These are phyloP conservation scores for Friedmanniomyces endolithicus DNA, from an alignment of 495 filamentous ascomycete genomes.

Conservation along the genomic window DNA sequence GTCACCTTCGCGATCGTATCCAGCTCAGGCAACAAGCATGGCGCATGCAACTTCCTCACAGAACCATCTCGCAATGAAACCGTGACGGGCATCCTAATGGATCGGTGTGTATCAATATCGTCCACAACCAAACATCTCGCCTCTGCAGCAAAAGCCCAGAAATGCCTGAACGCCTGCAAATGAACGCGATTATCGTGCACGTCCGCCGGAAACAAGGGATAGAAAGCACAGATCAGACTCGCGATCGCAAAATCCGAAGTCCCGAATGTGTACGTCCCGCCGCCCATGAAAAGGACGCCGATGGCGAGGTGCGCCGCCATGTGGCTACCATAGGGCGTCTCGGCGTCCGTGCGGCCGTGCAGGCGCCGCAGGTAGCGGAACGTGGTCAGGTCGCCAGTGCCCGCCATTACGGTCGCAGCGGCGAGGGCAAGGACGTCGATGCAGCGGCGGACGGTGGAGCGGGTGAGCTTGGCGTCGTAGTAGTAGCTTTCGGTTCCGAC, in stretches of 20 bases:
- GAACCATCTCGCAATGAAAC: slow-evolving; percentile 41
- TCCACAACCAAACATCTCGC: slow-evolving; percentile 74
- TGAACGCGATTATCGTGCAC: slow-evolving; percentile 90
- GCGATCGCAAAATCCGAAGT: slow-evolving; percentile 81
- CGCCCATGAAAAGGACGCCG: slow-evolving; percentile 80
- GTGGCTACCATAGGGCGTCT: slow-evolving; percentile 85
- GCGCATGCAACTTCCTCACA: slow-evolving; percentile 30
- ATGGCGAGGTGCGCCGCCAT: slow-evolving; percentile 86
- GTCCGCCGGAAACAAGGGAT: slow-evolving; percentile 77
- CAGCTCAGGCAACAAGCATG: slow-evolving; percentile 76
- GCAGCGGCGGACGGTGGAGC: slow-evolving; percentile 75
- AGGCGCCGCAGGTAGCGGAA: slow-evolving; percentile 79
- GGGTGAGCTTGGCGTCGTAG: slow-evolving; percentile 71
- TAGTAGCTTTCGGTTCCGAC: slow-evolving; percentile 55
- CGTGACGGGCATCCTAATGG: slow-evolving; percentile 58
- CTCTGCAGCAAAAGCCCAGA: slow-evolving; percentile 92
- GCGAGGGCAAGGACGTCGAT: slow-evolving; percentile 74
- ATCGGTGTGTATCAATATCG: slow-evolving; percentile 69
- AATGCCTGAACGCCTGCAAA: slow-evolving; percentile 90
- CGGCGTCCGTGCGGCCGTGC: slow-evolving; percentile 74
- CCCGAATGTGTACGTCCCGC: slow-evolving; percentile 81
- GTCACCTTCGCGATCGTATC: slow-evolving; percentile 51
- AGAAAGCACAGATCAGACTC: slow-evolving; percentile 79
- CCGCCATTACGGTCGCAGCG: slow-evolving; percentile 83
- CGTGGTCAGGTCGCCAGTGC: slow-evolving; percentile 78